Evolutionary conservation across 1,284 basidiomycete genomes (phyloP), one percentile per base, ranked within the genome.

Genomic region (Pseudozyma sp.): DNA sequence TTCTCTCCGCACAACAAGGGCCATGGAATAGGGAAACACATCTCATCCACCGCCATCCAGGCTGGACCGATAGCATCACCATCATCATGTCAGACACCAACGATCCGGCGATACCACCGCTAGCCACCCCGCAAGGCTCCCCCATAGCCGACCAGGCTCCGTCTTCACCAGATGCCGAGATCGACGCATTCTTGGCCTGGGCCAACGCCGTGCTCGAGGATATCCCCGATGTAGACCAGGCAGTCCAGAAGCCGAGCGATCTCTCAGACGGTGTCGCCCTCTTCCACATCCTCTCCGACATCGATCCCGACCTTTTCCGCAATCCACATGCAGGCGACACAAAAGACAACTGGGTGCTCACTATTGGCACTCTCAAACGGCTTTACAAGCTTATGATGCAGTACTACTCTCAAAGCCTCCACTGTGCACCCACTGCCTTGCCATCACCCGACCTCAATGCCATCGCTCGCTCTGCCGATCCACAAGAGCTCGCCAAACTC

Each of bases 361-460:
- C 92, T n/a, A 92, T 94, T 84, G 90, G 88, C 81, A 85, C 91
- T 14, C 88, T 94, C 67, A 94, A 95, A 82, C 89, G 92, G 19
- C 88, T 94, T 45, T 94, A 92, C 85, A 89, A 93, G 57, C 88
- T 94, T 46, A 91, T 94, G 87, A 92, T 92, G 3, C 92, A 94
- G 81, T 94, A 94, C 57, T 80, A 80, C 54, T 56, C 65, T 7
- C 55, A 79, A 35, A 65, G 52, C 30, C 63, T 79, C 13, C 65
- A 67, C 40, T 69, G 65, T 42, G 52, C 66, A 13, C 59, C 77
- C 1, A 42, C 55, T 0, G 42, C 66, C 13, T 62, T 80, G 1
- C 70, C 70, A 1, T 46, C 55, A 16, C 80, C 80, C 16, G 77
- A 81, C 19, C 71, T 81, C 53, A 72, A 80, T 43, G 67, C 90